Conservation (phyloP, 2,329 filamentous ascomycete genomes). For the Kalmusia sp. region DNA sequence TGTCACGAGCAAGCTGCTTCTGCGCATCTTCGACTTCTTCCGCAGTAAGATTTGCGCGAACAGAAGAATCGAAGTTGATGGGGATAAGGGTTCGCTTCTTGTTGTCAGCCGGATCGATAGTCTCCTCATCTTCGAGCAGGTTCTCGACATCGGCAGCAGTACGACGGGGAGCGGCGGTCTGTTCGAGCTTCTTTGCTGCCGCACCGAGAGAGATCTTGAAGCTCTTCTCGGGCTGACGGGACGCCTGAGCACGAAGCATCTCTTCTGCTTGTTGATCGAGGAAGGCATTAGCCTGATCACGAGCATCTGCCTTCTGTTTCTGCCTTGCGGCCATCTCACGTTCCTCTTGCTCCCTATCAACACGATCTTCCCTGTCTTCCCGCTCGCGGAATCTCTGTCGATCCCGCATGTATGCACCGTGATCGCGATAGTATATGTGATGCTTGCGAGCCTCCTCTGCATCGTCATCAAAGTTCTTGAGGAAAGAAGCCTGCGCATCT, state of each 20-base stretch:
- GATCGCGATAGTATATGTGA: conserved; percentile 87
- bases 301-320: conserved; percentile 77
- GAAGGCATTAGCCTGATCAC: conserved; percentile 89
- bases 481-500: conserved; percentile 72
- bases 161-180: conserved; percentile 66
- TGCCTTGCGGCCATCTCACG: conserved; percentile 74
- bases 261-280: conserved; percentile 83
- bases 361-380: conserved; percentile 80
- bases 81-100: conserved; percentile 73
- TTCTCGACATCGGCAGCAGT: conserved; percentile 95
- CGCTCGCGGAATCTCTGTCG: conserved; percentile 75
- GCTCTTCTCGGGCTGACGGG: conserved; percentile 63
- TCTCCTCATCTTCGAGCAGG: conserved; percentile 90
- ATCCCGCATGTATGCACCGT: conserved; percentile 82
- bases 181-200: conserved; percentile 74
- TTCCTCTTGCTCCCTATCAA: conserved; percentile 79
- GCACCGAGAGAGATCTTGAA: conserved; percentile 95
- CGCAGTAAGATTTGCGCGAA: conserved; percentile 68
- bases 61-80: conserved; percentile 53
- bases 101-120: conserved; percentile 66
- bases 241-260: conserved; percentile 57
- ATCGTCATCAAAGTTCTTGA: conserved; percentile 89
- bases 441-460: conserved; percentile 74
- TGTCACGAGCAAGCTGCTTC: conserved; percentile 83
- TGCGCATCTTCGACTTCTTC: conserved; percentile 87